Percentiles rank a stretch among this genome's conserved stretches.
phyloP scores from a whole-genome alignment of 768 basidiomycete species.

The Tubosaeta sp. region DNA sequence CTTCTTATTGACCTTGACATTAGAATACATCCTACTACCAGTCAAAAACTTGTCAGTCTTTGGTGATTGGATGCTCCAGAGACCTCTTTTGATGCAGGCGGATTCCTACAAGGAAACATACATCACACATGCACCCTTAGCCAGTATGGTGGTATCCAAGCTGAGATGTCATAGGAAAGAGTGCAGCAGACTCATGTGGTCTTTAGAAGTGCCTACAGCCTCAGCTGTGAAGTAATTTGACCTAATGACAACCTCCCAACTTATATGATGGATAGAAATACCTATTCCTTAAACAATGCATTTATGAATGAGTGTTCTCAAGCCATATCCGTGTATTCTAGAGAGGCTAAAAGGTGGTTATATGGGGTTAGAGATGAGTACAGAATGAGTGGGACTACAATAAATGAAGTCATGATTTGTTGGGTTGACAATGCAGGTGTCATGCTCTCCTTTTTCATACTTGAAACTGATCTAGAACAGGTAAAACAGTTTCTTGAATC shows the following conservation, averaged over 20 bases:
- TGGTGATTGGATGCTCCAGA: slow-evolving; percentile 4
- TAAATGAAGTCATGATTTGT: background rate
- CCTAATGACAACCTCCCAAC: background rate
- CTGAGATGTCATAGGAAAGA: slow-evolving; percentile 5
- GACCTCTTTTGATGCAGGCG: slow-evolving; percentile 6
- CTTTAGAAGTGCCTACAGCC: slow-evolving; percentile 14
- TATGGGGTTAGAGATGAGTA: slow-evolving; percentile 4
- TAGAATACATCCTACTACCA: background rate
- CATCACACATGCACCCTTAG: slow-evolving; percentile 9
- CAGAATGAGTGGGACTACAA: background rate
- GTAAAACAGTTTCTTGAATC: background rate
- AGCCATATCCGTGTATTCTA: slow-evolving; percentile 1
- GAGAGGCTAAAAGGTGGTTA: background rate
- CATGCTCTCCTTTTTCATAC: background rate
- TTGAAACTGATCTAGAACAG: background rate
- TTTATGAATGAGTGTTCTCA: slow-evolving; percentile 1
- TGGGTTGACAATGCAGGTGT: background rate
- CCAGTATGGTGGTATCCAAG: slow-evolving; percentile 11
- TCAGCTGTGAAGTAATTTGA: slow-evolving; percentile 6
- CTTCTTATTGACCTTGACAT: slow-evolving; percentile 3
- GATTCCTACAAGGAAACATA: slow-evolving; percentile 1
- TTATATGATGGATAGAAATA: background rate
- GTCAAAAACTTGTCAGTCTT: background rate
- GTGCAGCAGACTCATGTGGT: slow-evolving; percentile 4
- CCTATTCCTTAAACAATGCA: slow-evolving; percentile 3